phyloP scores from a whole-genome alignment of 2,329 filamentous ascomycete species.

The Pseudogymnoascus pannorum region DNA sequence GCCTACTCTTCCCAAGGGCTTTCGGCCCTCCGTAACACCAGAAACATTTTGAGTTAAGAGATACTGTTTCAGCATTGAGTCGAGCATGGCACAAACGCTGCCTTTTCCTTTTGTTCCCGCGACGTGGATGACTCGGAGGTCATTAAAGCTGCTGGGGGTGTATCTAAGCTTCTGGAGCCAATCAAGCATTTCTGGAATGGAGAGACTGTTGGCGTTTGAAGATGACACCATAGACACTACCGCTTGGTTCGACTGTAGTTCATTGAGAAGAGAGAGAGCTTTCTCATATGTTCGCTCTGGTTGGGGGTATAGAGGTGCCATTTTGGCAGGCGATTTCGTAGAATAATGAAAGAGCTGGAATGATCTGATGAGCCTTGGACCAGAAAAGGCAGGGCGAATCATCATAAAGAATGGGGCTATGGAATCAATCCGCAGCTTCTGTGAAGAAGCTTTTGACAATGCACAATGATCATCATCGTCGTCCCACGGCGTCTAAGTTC shows the following conservation, averaged over 20 bases:
- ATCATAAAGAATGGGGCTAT: not conserved
- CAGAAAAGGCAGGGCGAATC: not conserved
- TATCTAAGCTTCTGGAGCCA: slow-evolving; percentile 16
- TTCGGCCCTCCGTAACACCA: not conserved
- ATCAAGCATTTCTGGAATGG: slow-evolving; percentile 29
- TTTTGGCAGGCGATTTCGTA: not conserved
- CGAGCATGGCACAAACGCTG: slow-evolving; percentile 61
- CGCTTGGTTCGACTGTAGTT: not conserved
- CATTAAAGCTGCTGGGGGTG: slow-evolving; percentile 43
- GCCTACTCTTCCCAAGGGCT: slow-evolving; percentile 39
- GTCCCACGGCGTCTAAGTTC: not conserved
- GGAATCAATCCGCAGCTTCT: not conserved
- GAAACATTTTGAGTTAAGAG: slow-evolving; percentile 14
- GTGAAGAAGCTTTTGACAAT: slow-evolving; percentile 1
- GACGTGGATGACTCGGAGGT: slow-evolving; percentile 62
- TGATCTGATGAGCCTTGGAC: not conserved
- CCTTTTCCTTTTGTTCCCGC: slow-evolving; percentile 74
- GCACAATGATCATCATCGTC: not conserved
- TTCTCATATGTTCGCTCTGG: not conserved
- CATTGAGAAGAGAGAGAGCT: not conserved
- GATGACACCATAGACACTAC: not conserved
- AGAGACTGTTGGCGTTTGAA: slow-evolving; percentile 17
- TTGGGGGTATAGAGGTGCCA: not conserved
- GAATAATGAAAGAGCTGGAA: not conserved
- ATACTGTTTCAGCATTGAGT: slow-evolving; percentile 53